phyloP scores from a whole-genome alignment of 1,284 basidiomycete genomes.

The Xerocomus amazonicus region DNA sequence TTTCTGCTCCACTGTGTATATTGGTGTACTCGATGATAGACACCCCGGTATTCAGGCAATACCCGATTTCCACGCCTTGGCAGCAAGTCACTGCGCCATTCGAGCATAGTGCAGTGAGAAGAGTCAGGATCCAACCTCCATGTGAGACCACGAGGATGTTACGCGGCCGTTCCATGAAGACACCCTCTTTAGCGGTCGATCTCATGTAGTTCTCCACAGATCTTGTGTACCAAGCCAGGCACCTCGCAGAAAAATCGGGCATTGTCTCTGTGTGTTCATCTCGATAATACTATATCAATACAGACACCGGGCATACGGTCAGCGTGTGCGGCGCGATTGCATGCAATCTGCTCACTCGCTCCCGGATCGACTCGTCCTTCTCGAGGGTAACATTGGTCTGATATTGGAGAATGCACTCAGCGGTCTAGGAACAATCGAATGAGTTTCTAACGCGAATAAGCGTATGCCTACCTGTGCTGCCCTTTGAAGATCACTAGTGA shows the following conservation, averaged over 20 bases:
- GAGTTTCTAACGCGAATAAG: neutral
- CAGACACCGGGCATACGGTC: neutral
- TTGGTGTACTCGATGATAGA: constrained; percentile 45
- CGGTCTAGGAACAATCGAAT: constrained; percentile 46
- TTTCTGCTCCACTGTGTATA: constrained; percentile 35
- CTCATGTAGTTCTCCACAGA: constrained; percentile 39
- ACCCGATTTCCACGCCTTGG: constrained; percentile 38
- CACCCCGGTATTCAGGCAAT: constrained; percentile 51
- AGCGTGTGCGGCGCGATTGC: neutral
- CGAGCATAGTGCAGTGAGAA: constrained; percentile 45
- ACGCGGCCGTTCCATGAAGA: constrained; percentile 13
- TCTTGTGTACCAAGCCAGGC: constrained; percentile 56
- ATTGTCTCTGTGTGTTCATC: constrained; percentile 43
- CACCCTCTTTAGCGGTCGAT: constrained; percentile 13
- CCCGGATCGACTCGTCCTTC: constrained; percentile 47
- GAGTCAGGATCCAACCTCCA: constrained; percentile 53
- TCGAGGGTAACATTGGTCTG: constrained; percentile 47
- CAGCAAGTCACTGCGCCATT: constrained; percentile 37
- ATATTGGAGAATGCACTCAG: constrained; percentile 52
- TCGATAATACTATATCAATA: constrained; percentile 42
- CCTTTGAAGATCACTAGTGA: constrained; percentile 63
- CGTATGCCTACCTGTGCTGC: constrained; percentile 55
- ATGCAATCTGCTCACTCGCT: constrained; percentile 44
- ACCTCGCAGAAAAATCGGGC: constrained; percentile 42
- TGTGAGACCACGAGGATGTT: constrained; percentile 57